Conservation (phyloP, 805 yeast species). For the Yamadazyma akitaensis region DNA sequence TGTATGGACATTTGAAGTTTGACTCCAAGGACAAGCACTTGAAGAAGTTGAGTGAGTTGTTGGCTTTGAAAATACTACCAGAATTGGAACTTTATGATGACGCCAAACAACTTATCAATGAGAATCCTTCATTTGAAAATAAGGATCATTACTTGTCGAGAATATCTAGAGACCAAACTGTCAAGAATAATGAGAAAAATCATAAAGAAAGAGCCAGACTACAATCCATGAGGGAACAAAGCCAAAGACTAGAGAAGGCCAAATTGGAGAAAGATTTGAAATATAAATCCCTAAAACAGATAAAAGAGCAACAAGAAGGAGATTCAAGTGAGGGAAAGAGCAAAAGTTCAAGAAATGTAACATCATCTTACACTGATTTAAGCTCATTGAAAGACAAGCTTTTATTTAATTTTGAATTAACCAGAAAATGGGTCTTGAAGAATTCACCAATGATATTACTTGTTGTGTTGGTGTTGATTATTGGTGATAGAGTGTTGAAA, state of each 20-base stretch:
- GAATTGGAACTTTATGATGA: constrained; percentile 24
- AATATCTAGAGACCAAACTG: constrained; percentile 11
- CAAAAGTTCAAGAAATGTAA: background rate
- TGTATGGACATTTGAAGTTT: constrained; percentile 13
- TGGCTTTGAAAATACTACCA: constrained; percentile 35
- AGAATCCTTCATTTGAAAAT: constrained; percentile 16
- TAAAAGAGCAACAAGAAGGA: constrained; percentile 7
- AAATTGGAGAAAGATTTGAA: constrained; percentile 23
- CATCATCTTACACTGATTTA: constrained; percentile 2
- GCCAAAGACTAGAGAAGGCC: constrained; percentile 13
- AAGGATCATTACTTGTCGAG: constrained; percentile 8
- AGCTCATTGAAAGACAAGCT: constrained; percentile 16
- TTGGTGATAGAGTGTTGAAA: constrained; percentile 21
- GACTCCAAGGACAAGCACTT: constrained; percentile 4
- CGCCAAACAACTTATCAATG: constrained; percentile 26
- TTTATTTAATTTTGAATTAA: constrained; percentile 16
- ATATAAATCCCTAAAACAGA: constrained; percentile 29
- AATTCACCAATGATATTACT: constrained; percentile 28
- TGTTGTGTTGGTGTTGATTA: constrained; percentile 19
- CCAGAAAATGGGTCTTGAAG: constrained; percentile 21
- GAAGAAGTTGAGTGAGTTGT: constrained; percentile 27
- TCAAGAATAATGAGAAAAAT: constrained; percentile 13
- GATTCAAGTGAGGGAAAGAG: background rate
- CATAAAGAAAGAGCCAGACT: constrained; percentile 15
- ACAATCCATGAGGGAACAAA: constrained; percentile 24